These are phyloP conservation scores for Colletotrichum lini DNA, from an alignment of 2,329 filamentous ascomycete species.

Conservation along the genomic window DNA sequence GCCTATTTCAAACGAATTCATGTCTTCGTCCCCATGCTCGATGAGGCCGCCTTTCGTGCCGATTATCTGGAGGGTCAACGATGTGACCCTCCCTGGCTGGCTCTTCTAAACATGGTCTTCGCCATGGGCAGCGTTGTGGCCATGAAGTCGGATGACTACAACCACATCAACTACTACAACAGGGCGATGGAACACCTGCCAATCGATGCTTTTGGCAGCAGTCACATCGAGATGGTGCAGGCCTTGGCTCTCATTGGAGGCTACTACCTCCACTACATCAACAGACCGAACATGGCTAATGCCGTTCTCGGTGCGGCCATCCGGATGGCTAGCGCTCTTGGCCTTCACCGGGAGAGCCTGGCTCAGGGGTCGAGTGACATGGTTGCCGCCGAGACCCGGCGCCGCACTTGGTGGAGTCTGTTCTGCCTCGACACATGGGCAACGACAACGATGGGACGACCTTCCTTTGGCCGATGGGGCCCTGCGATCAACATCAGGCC, in stretches of 20 bases:
- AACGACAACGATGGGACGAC: conserved; percentile 78
- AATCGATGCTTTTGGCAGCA: conserved; percentile 75
- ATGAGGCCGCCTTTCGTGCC: conserved; percentile 77
- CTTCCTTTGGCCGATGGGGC: conserved; percentile 77
- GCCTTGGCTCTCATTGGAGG: conserved; percentile 80
- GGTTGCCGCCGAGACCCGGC: conserved; percentile 71
- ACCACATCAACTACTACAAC: conserved; percentile 79
- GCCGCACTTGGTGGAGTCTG: conserved; percentile 82
- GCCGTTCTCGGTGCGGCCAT: conserved; percentile 79
- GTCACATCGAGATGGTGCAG: conserved; percentile 79
- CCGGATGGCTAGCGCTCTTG: conserved; percentile 81
- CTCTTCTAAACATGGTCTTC: conserved; percentile 82
- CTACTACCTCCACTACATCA: conserved; percentile 84
- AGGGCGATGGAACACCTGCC: conserved; percentile 76
- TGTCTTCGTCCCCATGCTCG: conserved; percentile 80
- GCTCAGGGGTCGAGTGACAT: conserved; percentile 61
- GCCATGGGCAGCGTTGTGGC: conserved; percentile 81
- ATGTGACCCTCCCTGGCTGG: conserved; percentile 79
- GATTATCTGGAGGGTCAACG: conserved; percentile 69
- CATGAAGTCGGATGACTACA: conserved; percentile 74
- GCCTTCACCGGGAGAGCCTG: conserved; percentile 76
- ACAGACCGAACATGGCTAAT: conserved; percentile 83
- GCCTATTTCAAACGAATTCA: conserved; percentile 84
- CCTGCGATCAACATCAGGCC: conserved; percentile 76
- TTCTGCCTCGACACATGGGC: conserved; percentile 84